Conservation (phyloP, 1,284 basidiomycete species). For the Marasmius fiardii region DNA sequence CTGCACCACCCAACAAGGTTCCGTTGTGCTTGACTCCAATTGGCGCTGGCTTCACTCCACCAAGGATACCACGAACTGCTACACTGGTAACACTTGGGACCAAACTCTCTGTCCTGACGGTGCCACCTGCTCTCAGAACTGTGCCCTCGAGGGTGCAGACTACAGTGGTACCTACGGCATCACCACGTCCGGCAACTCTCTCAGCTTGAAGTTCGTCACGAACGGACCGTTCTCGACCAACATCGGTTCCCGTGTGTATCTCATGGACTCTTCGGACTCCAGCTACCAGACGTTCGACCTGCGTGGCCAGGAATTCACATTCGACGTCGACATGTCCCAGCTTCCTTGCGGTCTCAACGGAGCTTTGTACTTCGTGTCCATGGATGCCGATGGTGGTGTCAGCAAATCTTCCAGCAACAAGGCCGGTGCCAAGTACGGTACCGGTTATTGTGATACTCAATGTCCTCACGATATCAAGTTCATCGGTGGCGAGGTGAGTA, state of each 20-base stretch:
- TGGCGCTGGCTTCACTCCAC: conserved; percentile 47
- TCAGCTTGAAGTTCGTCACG: conserved; percentile 51
- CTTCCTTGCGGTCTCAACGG: conserved; percentile 56
- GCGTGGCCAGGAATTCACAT: conserved; percentile 53
- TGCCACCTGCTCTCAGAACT: conserved; percentile 21
- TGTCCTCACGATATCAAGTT: conserved; percentile 53
- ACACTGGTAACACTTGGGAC: conserved; percentile 36
- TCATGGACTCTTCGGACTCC: conserved; percentile 36
- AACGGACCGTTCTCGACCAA: conserved; percentile 26
- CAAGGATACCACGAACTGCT: conserved; percentile 35
- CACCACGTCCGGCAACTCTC: conserved; percentile 38
- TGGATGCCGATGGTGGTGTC: conserved; percentile 50
- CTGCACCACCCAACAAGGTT: conserved; percentile 28
- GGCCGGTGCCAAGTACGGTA: conserved; percentile 52
- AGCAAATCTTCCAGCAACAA: conserved; percentile 42
- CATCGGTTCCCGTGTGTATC: conserved; percentile 54
- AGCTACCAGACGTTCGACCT: conserved; percentile 51
- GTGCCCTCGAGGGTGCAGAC: conserved; percentile 41
- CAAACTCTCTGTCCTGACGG: conserved; percentile 28
- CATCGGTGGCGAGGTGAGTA: conserved; percentile 45
- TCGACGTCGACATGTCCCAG: conserved; percentile 54
- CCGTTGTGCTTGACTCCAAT: conserved; percentile 42
- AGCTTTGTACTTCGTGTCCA: conserved; percentile 44
- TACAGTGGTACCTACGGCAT: conserved; percentile 37
- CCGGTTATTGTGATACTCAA: conserved; percentile 53